phyloP scores from a whole-genome alignment of 108 stramenopile genomes.

The Cyclotella cryptica region DNA sequence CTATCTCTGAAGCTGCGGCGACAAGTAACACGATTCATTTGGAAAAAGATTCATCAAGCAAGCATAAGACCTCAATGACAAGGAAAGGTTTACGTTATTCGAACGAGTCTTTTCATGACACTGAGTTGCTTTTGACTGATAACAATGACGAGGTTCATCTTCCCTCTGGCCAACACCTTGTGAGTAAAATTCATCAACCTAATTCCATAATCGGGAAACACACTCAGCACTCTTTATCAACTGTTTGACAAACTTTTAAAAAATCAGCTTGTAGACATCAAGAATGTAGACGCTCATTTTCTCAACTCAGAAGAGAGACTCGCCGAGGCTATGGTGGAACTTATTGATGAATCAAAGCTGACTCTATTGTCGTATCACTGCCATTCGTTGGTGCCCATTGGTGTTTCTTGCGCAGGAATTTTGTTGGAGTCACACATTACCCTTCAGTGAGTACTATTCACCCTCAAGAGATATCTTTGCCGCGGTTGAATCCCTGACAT shows the following conservation, averaged over 20 bases:
- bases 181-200: not conserved
- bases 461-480: no score
- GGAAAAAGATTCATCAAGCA: not conserved
- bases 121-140: slow-evolving; percentile 3
- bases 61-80: no score
- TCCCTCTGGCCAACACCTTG: slow-evolving; percentile 33
- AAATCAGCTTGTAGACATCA: slow-evolving; percentile 37
- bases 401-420: slow-evolving; percentile 78
- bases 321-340: slow-evolving; percentile 68
- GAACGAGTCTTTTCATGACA: not conserved
- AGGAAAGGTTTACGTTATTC: not conserved
- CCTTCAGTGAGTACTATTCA: not conserved
- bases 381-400: slow-evolving; percentile 66
- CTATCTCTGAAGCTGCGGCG: not conserved
- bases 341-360: slow-evolving; percentile 57
- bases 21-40: slow-evolving; percentile 1
- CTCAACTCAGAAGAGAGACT: slow-evolving; percentile 72
- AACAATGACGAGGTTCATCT: slow-evolving; percentile 1
- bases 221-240: not conserved
- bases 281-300: slow-evolving; percentile 65
- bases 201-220: not conserved
- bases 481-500: not conserved
- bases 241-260: not conserved
- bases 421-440: slow-evolving; percentile 57
- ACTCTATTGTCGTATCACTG: slow-evolving; percentile 85